Evolutionary conservation across 2,329 filamentous ascomycete genomes (phyloP).

Genomic region (Raffaelea ambrosiae): DNA sequence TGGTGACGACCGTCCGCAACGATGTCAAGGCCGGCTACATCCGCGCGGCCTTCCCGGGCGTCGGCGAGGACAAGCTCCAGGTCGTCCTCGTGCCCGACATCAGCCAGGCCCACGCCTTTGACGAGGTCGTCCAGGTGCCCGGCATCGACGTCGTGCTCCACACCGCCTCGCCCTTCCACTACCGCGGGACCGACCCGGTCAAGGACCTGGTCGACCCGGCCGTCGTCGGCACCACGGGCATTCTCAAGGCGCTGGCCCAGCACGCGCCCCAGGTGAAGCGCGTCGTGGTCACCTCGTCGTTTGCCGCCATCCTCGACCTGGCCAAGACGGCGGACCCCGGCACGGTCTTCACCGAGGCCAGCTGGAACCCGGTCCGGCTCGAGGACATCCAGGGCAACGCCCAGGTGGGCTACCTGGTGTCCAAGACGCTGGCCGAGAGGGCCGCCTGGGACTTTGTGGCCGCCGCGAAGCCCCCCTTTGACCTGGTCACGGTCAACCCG

Average conservation of each 20-base stretch:
- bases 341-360: conserved; percentile 30
- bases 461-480: conserved; percentile 33
- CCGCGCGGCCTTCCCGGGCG: conserved; percentile 35
- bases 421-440: conserved; percentile 44
- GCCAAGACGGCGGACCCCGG: conserved; percentile 25
- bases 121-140: conserved; percentile 45
- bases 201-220: conserved; percentile 51
- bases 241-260: conserved; percentile 61
- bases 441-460: conserved; percentile 44
- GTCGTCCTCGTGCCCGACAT: conserved; percentile 68
- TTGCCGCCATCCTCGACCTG: conserved; percentile 41
- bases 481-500: conserved; percentile 45
- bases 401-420: conserved; percentile 37
- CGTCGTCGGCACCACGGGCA: conserved; percentile 53
- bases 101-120: conserved; percentile 64
- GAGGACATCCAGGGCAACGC: conserved; percentile 27
- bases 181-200: conserved; percentile 39
- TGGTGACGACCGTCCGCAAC: conserved; percentile 48
- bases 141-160: conserved; percentile 49
- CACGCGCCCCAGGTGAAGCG: conserved; percentile 54
- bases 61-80: conserved; percentile 32
- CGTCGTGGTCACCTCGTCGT: conserved; percentile 55
- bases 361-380: conserved; percentile 40
- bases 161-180: conserved; percentile 53
- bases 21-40: conserved; percentile 45